These are phyloP conservation scores for Fraxinus greggii DNA, from an alignment of 305 asterid genomes.

Conservation along the genomic window DNA sequence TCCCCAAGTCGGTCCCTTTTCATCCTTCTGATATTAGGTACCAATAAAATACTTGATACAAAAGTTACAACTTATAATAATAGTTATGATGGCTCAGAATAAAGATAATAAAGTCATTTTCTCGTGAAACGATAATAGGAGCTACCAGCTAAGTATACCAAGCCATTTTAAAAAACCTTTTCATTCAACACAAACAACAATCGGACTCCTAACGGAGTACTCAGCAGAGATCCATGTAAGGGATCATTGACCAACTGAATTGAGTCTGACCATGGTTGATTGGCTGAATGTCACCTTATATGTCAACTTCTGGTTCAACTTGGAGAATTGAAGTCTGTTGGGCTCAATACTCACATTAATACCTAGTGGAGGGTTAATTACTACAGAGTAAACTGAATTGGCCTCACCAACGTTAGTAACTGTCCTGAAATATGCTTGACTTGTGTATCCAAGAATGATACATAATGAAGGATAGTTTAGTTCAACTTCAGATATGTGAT, in stretches of 20 bases:
- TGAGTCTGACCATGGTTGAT: background rate
- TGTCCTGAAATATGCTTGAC: constrained; percentile 30
- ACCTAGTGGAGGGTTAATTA: constrained; percentile 10
- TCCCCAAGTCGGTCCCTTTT: background rate
- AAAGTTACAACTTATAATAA: background rate
- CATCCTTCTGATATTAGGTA: background rate
- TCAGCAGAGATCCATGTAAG: constrained; percentile 27
- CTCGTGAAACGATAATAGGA: background rate
- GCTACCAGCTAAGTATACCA: background rate
- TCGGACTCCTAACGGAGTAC: constrained; percentile 22
- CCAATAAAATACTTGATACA: background rate
- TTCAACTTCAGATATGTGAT: too few species aligned
- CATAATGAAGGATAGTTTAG: constrained; percentile 36
- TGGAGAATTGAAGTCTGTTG: too few species aligned
- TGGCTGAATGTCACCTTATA: background rate
- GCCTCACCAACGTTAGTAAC: constrained; percentile 31
- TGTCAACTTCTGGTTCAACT: too few species aligned
- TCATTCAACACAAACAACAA: background rate
- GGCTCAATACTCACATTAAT: background rate
- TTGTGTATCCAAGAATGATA: background rate
- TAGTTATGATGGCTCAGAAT: background rate
- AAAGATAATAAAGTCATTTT: background rate
- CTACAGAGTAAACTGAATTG: constrained; percentile 13
- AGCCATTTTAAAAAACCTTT: too few species aligned
- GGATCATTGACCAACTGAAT: constrained; percentile 22